Evolutionary conservation across 805 yeast species (phyloP), one percentile per base, ranked within the genome.

Genomic region (Jamesozyma jinghongensis): DNA sequence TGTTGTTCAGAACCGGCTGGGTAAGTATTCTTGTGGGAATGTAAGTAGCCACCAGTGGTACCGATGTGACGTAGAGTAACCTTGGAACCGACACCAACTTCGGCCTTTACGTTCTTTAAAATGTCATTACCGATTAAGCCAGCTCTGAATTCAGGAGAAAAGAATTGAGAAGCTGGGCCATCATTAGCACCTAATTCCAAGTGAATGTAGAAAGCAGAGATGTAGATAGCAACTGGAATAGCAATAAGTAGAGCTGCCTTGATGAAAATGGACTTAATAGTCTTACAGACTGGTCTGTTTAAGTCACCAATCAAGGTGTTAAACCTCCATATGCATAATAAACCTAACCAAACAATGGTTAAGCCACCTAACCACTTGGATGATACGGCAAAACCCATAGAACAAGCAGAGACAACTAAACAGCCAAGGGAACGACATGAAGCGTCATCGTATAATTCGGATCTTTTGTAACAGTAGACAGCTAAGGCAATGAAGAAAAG

Each of bases 1-100:
- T 83, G 92, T 63, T 84, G 94, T 54, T 82, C 77, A 10, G 94
- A 84, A 48, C 94, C 94, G 37, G 81, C 74, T 54, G 79, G 84
- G 53, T 81, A 82, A 53, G 69, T 66, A 51, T 75, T 77, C 43
- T 70, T 68, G 59, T 84, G 94, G 17, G 90, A 81, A 59, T 84
- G 94, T 53, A 84, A 69, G 62, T 84, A 84, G 40, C 92, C 92
- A 50, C 90, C 92, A 51, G 70, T 74, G 22, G 90, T 80, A 47
- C 74, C 77, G 32, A 74, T 46, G 55, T 84, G 94, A 56, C 82
- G 80, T 34, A 84, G 48, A 32, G 88, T 69, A 26, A 84, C 70
- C 5, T 63, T 61, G 4, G 90, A 82, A 25, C 85, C 84, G 48
- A 78, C 77, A 49, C 92, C 92, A 36, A 84, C 88, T 34, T 75